phyloP scores from a whole-genome alignment of 345 rosid genomes.

The Lumnitzera littorea region DNA sequence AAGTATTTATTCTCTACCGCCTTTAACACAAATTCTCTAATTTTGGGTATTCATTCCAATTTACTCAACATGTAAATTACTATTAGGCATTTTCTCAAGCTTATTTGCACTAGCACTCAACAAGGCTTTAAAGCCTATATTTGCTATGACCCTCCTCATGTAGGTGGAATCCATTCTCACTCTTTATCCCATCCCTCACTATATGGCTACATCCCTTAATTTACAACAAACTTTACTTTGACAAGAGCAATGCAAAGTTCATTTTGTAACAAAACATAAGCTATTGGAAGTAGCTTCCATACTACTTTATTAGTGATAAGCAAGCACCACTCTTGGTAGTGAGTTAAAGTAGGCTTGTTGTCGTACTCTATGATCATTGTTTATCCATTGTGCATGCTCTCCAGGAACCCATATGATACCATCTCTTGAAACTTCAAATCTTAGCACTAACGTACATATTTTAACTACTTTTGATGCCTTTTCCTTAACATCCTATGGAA shows the following conservation, averaged over 20 bases:
- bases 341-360: conserved; percentile 67
- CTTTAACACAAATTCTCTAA: too few species aligned
- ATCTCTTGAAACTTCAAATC: conserved; percentile 88
- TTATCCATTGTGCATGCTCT: conserved; percentile 38
- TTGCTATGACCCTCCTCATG: too few species aligned
- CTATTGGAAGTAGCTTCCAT: conserved; percentile 73
- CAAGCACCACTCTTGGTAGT: conserved; percentile 55
- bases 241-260: conserved; percentile 65
- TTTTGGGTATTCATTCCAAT: too few species aligned
- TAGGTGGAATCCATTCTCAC: too few species aligned
- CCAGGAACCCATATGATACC: conserved; percentile 55
- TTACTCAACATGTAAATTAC: too few species aligned
- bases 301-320: conserved; percentile 74
- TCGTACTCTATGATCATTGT: conserved; percentile 57
- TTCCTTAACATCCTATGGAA: conserved; percentile 69
- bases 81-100: too few species aligned
- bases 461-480: conserved; percentile 65
- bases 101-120: too few species aligned
- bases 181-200: too few species aligned
- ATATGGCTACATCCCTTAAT: conserved; percentile 14
- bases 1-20: too few species aligned
- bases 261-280: conserved; percentile 57
- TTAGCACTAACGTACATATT: conserved; percentile 65
- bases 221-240: conserved; percentile 81
- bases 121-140: too few species aligned